Evolutionary conservation across 1,139 yeast genomes (phyloP), one percentile per base, ranked within the genome.

Genomic region (Debaryomyces fabryi): DNA sequence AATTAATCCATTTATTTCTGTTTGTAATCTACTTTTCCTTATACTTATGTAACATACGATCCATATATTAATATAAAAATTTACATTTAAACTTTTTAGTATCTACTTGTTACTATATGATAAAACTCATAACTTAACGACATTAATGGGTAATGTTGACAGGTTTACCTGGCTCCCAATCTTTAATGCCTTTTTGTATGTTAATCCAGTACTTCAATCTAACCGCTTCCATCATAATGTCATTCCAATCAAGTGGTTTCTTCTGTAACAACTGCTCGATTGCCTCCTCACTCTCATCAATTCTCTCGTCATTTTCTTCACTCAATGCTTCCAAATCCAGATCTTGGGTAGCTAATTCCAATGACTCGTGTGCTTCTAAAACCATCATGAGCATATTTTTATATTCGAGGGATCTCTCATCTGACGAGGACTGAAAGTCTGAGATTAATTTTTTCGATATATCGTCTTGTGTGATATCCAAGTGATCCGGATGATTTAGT

Each of bases 141-240:
- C 9, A 6, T 62, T 58, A 85, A 62, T 85, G 90, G 8, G 86
- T 82, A 60, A 85, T 67, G 49, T 76, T 80, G 3, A 85, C 81
- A 4, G 85, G 82, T 60, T 81, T 80, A 34, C 89, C 90, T 0
- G 85, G 83, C 56, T 84, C 86, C 92, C 93, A 86, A 45, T 88
- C 92, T 56, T 81, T 82, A 41, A 91, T 79, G 4, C 89, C 92
- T 43, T 78, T 79, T 45, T 82, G 82, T 38, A 92, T 83, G 61
- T 88, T 91, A 43, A 78, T 79, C 96, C 97, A 92, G 63, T 91
- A 93, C 62, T 88, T 88, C 53, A 93, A 69, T 54, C 81, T 79
- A 25, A 90, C 81, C 1, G 96, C 86, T 51, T 84, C 83, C 51
- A 79, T 68, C 50, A 86, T 81, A 23, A 95, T 86, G 1, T 64